These are phyloP conservation scores for Rossbeevera mucosa DNA, from an alignment of 768 basidiomycete species.

Conservation along the genomic window DNA sequence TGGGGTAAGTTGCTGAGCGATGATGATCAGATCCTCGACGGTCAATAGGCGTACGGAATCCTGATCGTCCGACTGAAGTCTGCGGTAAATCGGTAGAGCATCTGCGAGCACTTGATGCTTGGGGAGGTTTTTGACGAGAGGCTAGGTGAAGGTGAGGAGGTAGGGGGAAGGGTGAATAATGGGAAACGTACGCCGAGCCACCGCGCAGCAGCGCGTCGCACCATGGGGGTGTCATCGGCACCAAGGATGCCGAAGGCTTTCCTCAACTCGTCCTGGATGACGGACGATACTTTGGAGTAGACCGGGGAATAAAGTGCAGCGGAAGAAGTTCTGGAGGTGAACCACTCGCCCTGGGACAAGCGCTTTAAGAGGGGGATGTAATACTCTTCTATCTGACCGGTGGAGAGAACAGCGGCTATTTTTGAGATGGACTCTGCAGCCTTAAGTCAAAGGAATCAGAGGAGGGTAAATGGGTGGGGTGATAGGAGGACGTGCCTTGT, in stretches of 20 bases:
- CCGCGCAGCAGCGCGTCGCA: constrained; percentile 91
- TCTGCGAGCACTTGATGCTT: constrained; percentile 81
- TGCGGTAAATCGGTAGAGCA: constrained; percentile 87
- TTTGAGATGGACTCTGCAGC: constrained; percentile 95
- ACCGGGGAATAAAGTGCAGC: constrained; percentile 90
- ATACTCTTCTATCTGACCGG: constrained; percentile 77
- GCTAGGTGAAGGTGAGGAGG: constrained; percentile 40
- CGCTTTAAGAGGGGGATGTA: constrained; percentile 90
- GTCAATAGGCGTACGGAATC: constrained; percentile 96
- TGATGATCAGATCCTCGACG: constrained; percentile 91
- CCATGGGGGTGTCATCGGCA: constrained; percentile 98
- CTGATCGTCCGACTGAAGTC: constrained; percentile 93
- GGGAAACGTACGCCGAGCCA: constrained; percentile 82
- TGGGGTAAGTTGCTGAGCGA: constrained; percentile 78
- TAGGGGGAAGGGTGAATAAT: background rate
- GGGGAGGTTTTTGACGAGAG: constrained; percentile 72
- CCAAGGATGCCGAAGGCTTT: constrained; percentile 79
- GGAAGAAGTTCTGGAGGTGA: constrained; percentile 94
- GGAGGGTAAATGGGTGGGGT: background rate
- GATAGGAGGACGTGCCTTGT: constrained; percentile 64
- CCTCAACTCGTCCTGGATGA: constrained; percentile 81
- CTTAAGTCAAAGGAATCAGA: constrained; percentile 38
- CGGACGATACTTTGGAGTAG: constrained; percentile 71
- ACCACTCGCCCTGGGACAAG: constrained; percentile 94
- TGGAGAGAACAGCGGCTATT: constrained; percentile 72